Percentiles rank a stretch among this genome's conserved stretches.
These are phyloP conservation scores for Bonia amplexicaulis DNA, from an alignment of 176 grass and related monocot species.

Conservation along the genomic window DNA sequence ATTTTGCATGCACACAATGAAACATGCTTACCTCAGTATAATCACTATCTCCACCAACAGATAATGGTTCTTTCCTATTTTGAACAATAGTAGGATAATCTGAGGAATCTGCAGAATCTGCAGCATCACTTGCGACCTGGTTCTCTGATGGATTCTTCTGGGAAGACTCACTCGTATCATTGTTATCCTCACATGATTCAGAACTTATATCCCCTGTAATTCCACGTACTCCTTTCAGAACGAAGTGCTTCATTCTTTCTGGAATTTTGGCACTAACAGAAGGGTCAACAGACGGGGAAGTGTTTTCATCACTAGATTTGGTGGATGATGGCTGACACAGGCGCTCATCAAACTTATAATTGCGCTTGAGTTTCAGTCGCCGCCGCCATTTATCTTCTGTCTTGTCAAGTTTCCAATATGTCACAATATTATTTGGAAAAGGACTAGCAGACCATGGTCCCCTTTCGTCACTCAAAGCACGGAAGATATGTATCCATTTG, in stretches of 20 bases:
- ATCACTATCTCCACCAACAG: conserved; percentile 49
- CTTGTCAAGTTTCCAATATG: conserved; percentile 92
- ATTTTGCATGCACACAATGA: not conserved
- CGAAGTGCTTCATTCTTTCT: conserved; percentile 82
- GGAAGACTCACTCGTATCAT: conserved; percentile 33
- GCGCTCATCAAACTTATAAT: conserved; percentile 86
- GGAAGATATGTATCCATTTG: conserved; percentile 92
- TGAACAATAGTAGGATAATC: conserved; percentile 55
- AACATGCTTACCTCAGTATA: conserved; percentile 47
- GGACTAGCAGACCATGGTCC: conserved; percentile 89
- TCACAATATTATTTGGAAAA: conserved; percentile 74
- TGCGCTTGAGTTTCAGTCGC: conserved; percentile 82
- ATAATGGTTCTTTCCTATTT: conserved; percentile 67
- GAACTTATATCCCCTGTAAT: conserved; percentile 67
- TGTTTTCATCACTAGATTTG: conserved; percentile 46
- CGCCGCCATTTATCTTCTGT: conserved; percentile 93
- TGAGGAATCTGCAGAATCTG: conserved; percentile 46
- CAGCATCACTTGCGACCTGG: conserved; percentile 34
- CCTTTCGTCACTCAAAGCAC: conserved; percentile 85
- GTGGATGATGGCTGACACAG: conserved; percentile 63
- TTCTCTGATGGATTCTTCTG: conserved; percentile 41
- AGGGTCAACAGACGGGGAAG: conserved; percentile 35
- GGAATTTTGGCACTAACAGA: conserved; percentile 51
- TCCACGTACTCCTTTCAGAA: conserved; percentile 79
- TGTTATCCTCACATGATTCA: conserved; percentile 60